Base-by-base conservation (phyloP, 2,329 filamentous ascomycete species). In the Teratosphaeria nubilosa region DNA sequence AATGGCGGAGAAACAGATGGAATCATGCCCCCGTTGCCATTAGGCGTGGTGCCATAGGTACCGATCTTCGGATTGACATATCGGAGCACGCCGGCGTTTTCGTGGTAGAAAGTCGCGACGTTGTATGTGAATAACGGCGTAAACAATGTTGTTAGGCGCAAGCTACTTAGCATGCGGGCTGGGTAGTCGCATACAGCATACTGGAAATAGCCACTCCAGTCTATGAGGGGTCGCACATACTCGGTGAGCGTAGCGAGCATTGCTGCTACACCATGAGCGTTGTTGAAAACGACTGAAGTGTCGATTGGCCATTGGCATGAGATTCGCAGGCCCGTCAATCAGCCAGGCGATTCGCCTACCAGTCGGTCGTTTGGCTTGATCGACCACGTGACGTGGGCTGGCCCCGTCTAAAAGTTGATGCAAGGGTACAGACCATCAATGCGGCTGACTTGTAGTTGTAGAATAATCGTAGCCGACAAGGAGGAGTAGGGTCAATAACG, bases 1-100 rank as follows among this genome's bases (percentile, higher is more conserved):
- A 79, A 76, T 2, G 74, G 75, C 41, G 70, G 67, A 2, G 70
- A 70, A 11, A 76, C 64, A 50, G 63, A 67, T 9, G 69, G 69
- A 20, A 70, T 66, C 69, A 70, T 71, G 16, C 69, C 69, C 9
- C 69, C 69, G 55, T 71, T 70, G 27, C 67, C 66, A 57, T 70
- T 71, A 2, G 69, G 69, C 11, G 67, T 69, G 14, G 65, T 51
- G 5, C 69, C 69, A 54, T 65, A 69, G 7, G 69, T 69, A 14
- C 69, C 69, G 37, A 70, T 70, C 24, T 64, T 67, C 2, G 69
- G 69, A 58, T 70, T 68, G 41, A 71, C 67, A 60, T 65, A 67
- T 57, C 62, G 57, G 11, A 71, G 60, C 10, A 70, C 65, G 9
- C 67, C 65, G 10, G 56, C 61, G 60, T 68, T 60, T 13, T 60